Evolutionary conservation across 1,139 yeast genomes (phyloP).

Genomic region (Candida gigantensis): DNA sequence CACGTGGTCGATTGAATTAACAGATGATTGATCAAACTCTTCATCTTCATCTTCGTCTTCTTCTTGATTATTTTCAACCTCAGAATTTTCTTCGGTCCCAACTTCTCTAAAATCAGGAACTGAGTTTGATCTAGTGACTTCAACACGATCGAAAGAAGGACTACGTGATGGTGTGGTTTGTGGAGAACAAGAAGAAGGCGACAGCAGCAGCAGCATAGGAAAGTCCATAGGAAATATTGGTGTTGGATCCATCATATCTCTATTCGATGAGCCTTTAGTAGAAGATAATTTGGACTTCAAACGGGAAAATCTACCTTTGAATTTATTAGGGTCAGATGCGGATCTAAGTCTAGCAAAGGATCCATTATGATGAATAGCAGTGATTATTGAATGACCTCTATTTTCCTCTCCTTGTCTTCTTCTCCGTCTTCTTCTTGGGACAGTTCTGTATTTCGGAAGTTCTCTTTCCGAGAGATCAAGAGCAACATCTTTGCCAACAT

Average conservation of each 20-base stretch:
- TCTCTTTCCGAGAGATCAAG: slow-evolving; percentile 61
- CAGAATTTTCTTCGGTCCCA: not conserved
- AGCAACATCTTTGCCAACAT: slow-evolving; percentile 64
- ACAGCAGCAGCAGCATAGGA: not conserved
- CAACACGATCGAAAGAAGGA: not conserved
- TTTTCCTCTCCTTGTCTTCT: slow-evolving; percentile 14
- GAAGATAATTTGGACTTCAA: slow-evolving; percentile 20
- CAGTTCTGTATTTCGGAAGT: slow-evolving; percentile 68
- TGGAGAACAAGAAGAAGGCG: not conserved
- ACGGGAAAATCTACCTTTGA: slow-evolving; percentile 24
- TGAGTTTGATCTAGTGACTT: slow-evolving; percentile 3
- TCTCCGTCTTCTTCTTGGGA: slow-evolving; percentile 64
- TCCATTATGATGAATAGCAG: slow-evolving; percentile 1
- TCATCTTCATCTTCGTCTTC: slow-evolving; percentile 29
- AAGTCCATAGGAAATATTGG: not conserved
- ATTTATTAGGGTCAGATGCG: slow-evolving; percentile 17
- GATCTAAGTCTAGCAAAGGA: slow-evolving; percentile 13
- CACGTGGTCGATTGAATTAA: slow-evolving; percentile 1
- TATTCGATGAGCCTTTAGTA: not conserved
- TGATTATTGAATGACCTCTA: not conserved
- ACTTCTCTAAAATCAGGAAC: slow-evolving; percentile 1
- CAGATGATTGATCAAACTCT: slow-evolving; percentile 5
- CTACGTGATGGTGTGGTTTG: not conserved
- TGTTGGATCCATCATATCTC: not conserved
- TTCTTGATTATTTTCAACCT: slow-evolving; percentile 24